Conservation (phyloP, 768 basidiomycete genomes). For the Kwoniella heveanensis region DNA sequence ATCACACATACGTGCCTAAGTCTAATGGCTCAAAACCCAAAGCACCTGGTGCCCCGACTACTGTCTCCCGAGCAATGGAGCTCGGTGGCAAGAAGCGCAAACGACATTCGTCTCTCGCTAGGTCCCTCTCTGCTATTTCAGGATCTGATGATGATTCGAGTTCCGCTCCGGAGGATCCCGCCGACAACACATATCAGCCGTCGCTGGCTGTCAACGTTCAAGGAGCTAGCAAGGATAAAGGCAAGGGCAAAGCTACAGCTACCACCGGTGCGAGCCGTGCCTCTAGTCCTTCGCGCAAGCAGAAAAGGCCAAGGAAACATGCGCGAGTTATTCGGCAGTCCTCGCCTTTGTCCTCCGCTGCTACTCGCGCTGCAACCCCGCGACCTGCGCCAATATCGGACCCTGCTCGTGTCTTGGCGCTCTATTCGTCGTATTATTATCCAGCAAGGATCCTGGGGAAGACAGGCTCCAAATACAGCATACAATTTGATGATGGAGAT, state of each 20-base stretch:
- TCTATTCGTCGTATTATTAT: not conserved
- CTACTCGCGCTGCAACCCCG: not conserved
- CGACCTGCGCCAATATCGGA: not conserved
- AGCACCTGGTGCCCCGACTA: not conserved
- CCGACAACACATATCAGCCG: slow-evolving; percentile 28
- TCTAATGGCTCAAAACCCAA: not conserved
- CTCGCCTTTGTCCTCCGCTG: slow-evolving; percentile 1
- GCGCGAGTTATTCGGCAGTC: slow-evolving; percentile 8
- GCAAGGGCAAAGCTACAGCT: not conserved
- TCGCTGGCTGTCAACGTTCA: not conserved
- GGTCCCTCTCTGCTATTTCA: not conserved
- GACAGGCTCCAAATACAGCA: slow-evolving; percentile 13
- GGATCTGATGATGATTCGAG: slow-evolving; percentile 4
- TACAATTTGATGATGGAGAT: slow-evolving; percentile 28
- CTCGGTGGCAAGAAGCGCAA: slow-evolving; percentile 7
- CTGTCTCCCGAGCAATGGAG: not conserved
- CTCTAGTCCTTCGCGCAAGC: not conserved
- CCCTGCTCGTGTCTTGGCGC: slow-evolving; percentile 1
- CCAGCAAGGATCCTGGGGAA: slow-evolving; percentile 11
- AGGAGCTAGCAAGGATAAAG: not conserved
- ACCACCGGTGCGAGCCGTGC: slow-evolving; percentile 3
- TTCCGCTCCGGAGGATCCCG: slow-evolving; percentile 25
- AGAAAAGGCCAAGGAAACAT: not conserved
- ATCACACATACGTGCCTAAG: slow-evolving; percentile 11
- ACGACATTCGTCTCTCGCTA: not conserved